Conservation (phyloP, 2,329 filamentous ascomycete species). For the Verticillium dahliae region DNA sequence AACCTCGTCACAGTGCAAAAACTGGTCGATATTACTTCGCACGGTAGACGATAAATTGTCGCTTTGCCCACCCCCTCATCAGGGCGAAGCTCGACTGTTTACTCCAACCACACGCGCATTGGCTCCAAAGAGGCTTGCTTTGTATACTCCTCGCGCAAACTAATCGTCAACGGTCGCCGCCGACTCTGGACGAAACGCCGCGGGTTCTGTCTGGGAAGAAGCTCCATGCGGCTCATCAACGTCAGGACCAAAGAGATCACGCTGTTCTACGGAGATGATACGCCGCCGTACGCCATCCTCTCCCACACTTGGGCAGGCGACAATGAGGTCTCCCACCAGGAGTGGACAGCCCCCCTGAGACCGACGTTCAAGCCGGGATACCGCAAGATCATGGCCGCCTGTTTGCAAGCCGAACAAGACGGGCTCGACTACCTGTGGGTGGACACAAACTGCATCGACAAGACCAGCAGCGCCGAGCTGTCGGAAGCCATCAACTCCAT, state of each 20-base stretch:
- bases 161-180: no score
- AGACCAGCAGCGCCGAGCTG: conserved; percentile 21
- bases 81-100: no score
- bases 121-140: no score
- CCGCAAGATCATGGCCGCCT: conserved; percentile 5
- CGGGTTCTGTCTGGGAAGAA: no score
- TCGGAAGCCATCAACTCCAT: conserved; percentile 20
- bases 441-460: conserved; percentile 29
- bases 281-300: conserved; percentile 13
- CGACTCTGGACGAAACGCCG: no score
- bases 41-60: no score
- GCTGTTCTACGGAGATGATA: conserved; percentile 12
- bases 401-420: conserved; percentile 2
- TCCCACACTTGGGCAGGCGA: conserved; percentile 11
- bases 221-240: conserved; percentile 21
- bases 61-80: no score
- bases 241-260: conserved; percentile 13
- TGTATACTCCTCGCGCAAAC: no score
- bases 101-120: no score
- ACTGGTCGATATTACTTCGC: no score
- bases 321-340: conserved; percentile 7
- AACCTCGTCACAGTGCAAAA: no score
- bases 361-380: background rate
- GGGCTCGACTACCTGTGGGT: conserved; percentile 21
- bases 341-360: background rate